Base-by-base conservation (phyloP, 2,329 filamentous ascomycete genomes). In the Cercospora berteroae region DNA sequence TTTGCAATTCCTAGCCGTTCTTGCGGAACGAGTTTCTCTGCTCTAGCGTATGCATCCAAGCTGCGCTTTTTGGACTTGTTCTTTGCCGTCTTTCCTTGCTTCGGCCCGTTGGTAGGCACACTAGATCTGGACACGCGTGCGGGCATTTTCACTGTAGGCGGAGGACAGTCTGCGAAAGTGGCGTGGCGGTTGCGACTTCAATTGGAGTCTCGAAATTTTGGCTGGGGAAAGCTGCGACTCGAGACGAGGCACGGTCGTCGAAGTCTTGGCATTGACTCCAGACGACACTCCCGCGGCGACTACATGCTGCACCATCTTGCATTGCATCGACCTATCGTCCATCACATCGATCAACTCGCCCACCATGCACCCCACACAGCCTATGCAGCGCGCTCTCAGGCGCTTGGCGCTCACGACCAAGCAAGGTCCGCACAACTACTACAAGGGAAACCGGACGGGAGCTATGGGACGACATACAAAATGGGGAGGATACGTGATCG, bases 391-490 rank as follows among this genome's bases (percentile, higher is more conserved):
- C 78, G 86, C 87, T 66, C 86, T 93, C 76, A 87, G 89, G 80
- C 93, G 94, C 77, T 84, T 94, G 67, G 85, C 86, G 63, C 87
- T 99, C 76, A 97, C 92, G 12, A 96, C 94, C 73, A 99, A 99
- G 82, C 90, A 95, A 81, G 90, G 94, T 78, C 91, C 90, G 79
- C 92, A 93, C 78, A 94, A 94, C 73, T 99, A 90, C 87, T 99
- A 99, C 88, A 98, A 98, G 85, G 95, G 95, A 78, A 97, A 91
- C 75, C 86, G 94, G 57, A 90, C 93, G 0, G 95, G 95, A 1
- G 88, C 91, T 50, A 93, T 96, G 88, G 95, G 95, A 79, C 82
- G 84, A 13, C 92, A 96, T 81, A 94, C 91, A 64, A 91, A 91
- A 79, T 87, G 88, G 78, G 95, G 94, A 80, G 89, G 89, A 60